phyloP scores from a whole-genome alignment of 768 basidiomycete species.

The Mycena latifolia region DNA sequence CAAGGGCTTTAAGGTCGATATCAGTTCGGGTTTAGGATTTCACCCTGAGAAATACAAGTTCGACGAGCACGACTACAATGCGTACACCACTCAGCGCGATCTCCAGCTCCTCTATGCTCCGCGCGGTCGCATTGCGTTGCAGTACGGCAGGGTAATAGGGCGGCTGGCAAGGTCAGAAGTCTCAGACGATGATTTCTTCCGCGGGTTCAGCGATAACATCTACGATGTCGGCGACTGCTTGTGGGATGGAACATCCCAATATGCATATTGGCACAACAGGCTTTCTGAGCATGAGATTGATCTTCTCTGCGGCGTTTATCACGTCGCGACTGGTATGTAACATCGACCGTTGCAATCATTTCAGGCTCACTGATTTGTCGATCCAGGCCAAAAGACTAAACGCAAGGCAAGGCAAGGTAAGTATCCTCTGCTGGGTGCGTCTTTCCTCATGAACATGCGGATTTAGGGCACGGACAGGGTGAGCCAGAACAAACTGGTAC shows the following conservation, averaged over 20 bases:
- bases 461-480: no score
- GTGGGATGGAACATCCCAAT: conserved; percentile 7
- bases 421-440: no score
- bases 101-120: conserved; percentile 3
- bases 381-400: not conserved
- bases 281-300: conserved; percentile 1
- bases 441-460: no score
- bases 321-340: conserved; percentile 8
- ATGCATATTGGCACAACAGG: conserved; percentile 3
- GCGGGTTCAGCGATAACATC: not conserved
- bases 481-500: no score
- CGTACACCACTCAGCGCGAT: not conserved
- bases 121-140: conserved; percentile 2
- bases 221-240: not conserved
- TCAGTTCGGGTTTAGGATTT: no score
- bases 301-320: conserved; percentile 11
- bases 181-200: not conserved
- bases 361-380: not conserved
- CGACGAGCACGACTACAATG: not conserved
- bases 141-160: conserved; percentile 2
- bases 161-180: conserved; percentile 10
- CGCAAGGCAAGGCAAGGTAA: no score
- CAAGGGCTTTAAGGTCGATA: no score
- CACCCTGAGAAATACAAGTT: not conserved
- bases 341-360: not conserved